phyloP scores from a whole-genome alignment of 495 filamentous ascomycete species.

The Lophiostoma macrostomum region DNA sequence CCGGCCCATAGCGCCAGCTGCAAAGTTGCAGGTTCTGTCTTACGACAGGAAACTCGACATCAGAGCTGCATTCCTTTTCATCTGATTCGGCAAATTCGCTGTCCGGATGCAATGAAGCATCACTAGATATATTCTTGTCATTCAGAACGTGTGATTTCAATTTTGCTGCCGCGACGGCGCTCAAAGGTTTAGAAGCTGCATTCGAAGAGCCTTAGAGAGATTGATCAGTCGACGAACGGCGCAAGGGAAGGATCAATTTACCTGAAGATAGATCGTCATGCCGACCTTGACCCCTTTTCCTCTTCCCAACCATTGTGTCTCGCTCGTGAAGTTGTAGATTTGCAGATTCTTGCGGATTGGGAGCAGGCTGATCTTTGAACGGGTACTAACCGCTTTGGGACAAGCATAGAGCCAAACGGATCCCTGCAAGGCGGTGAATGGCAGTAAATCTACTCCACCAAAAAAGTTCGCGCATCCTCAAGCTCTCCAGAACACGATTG shows the following conservation, averaged over 20 bases:
- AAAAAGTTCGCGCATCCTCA: conserved; percentile 16
- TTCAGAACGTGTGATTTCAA: too few species aligned
- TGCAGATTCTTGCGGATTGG: not conserved
- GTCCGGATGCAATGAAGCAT: not conserved
- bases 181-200: conserved; percentile 10
- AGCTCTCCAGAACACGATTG: not conserved
- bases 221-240: not conserved
- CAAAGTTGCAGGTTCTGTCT: conserved; percentile 11
- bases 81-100: conserved; percentile 1
- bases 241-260: not conserved
- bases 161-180: conserved; percentile 28
- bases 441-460: conserved; percentile 18
- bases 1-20: conserved; percentile 9
- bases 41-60: not conserved
- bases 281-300: conserved; percentile 8
- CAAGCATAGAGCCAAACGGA: not conserved
- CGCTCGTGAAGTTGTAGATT: not conserved
- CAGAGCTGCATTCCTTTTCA: not conserved
- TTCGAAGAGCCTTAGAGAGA: not conserved
- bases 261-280: not conserved
- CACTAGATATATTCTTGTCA: too few species aligned
- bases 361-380: conserved; percentile 1
- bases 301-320: conserved; percentile 16
- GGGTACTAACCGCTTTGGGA: not conserved
- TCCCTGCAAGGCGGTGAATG: not conserved